Conservation (phyloP, 2,329 filamentous ascomycete species). For the Verruconis gallopava region DNA sequence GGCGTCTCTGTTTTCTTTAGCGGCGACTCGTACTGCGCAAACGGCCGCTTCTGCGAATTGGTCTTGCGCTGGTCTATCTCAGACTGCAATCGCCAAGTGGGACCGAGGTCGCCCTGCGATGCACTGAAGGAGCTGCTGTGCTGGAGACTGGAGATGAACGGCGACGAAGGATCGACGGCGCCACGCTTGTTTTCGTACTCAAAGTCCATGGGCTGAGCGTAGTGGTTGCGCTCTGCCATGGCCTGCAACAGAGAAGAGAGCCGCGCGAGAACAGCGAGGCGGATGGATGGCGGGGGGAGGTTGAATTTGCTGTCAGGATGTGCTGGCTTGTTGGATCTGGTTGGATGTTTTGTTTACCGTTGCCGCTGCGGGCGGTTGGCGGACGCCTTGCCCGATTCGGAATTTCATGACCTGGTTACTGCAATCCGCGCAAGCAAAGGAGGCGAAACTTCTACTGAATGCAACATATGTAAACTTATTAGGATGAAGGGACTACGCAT, state of each 20-base stretch:
- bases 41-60: constrained; percentile 16
- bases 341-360: background rate
- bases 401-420: too few relatives aligned
- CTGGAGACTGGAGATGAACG: constrained; percentile 28
- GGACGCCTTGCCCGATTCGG: too few relatives aligned
- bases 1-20: constrained; percentile 35
- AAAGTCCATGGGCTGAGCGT: constrained; percentile 41
- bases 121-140: constrained; percentile 6
- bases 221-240: constrained; percentile 20
- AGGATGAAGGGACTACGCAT: too few relatives aligned
- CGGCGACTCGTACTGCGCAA: constrained; percentile 31
- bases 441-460: too few relatives aligned
- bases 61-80: constrained; percentile 11
- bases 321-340: background rate
- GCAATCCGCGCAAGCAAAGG: too few relatives aligned
- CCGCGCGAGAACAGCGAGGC: background rate
- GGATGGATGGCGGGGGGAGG: background rate
- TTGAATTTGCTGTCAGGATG: background rate
- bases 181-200: constrained; percentile 36
- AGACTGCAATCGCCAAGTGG: constrained; percentile 3
- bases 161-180: constrained; percentile 33
- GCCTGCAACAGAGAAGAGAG: background rate
- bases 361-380: too few relatives aligned
- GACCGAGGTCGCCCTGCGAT: constrained; percentile 13
- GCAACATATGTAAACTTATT: too few relatives aligned